A percentile compares a stretch with the other conserved stretches of the same genome.
These are phyloP conservation scores for Cicer cuneatum DNA, from an alignment of 306 rosid species.

Conservation along the genomic window DNA sequence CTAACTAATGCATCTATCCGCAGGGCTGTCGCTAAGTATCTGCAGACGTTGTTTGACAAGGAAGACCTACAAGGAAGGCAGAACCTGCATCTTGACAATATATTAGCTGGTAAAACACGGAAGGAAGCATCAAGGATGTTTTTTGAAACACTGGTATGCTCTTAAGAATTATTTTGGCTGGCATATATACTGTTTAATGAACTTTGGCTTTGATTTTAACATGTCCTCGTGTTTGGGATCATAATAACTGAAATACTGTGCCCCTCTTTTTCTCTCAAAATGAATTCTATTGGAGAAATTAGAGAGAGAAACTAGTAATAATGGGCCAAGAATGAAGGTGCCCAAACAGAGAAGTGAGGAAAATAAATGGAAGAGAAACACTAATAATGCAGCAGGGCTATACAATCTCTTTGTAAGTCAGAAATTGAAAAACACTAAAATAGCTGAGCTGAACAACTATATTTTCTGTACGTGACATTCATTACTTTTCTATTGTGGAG, in stretches of 20 bases:
- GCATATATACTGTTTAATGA: conserved; percentile 3
- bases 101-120: conserved; percentile 60
- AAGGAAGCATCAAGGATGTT: conserved; percentile 59
- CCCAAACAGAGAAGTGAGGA: background rate
- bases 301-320: background rate
- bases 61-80: conserved; percentile 68
- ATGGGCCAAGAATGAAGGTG: background rate
- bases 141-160: conserved; percentile 67
- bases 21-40: conserved; percentile 96
- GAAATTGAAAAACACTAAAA: background rate
- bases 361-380: background rate
- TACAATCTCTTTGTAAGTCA: background rate
- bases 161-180: conserved; percentile 2
- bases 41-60: conserved; percentile 82
- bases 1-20: conserved; percentile 37
- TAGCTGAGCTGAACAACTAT: background rate
- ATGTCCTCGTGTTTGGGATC: conserved; percentile 24
- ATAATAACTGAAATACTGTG: background rate
- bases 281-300: conserved; percentile 8
- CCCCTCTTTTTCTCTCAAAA: background rate
- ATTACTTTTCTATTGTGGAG: conserved; percentile 7
- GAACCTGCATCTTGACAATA: conserved; percentile 70
- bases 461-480: conserved; percentile 10
- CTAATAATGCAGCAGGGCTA: background rate
- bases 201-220: conserved; percentile 24